These are phyloP conservation scores for Cladosporium cucumerinum DNA, from an alignment of 2,329 filamentous ascomycete genomes.

Conservation along the genomic window DNA sequence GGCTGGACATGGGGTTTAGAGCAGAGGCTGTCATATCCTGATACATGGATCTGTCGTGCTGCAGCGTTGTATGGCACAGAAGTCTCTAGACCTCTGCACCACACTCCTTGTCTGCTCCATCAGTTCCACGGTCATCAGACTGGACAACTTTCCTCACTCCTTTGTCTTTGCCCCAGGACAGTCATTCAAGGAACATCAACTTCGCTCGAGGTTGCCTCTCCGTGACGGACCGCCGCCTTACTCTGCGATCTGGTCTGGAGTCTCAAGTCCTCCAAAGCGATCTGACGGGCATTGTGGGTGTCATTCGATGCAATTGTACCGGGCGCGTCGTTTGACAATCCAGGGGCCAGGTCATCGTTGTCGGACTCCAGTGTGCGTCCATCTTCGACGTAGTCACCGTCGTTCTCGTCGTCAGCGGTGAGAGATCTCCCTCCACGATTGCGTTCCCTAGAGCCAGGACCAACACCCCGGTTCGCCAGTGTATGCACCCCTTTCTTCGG, in stretches of 20 bases:
- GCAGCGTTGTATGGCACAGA: not conserved
- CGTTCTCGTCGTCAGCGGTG: not conserved
- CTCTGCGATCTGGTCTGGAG: not conserved
- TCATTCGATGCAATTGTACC: not conserved
- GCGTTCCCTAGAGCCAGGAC: not conserved
- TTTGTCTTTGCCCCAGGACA: not conserved
- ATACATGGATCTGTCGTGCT: not conserved
- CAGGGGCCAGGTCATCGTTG: not conserved
- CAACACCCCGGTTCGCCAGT: not conserved
- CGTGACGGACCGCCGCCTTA: not conserved
- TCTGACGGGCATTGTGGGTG: not conserved
- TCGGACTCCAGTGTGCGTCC: not conserved
- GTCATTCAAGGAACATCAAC: not conserved
- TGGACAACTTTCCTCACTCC: not conserved
- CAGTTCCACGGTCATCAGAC: not conserved
- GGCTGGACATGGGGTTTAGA: not conserved
- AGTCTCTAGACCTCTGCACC: not conserved
- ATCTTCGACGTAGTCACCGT: not conserved
- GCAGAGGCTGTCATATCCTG: not conserved
- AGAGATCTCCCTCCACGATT: not conserved
- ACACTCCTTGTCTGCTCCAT: not conserved
- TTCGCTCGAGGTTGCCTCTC: not conserved
- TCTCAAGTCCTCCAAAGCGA: not conserved
- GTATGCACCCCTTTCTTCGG: not conserved
- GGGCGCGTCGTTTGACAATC: not conserved